Evolutionary conservation across 768 basidiomycete species (phyloP).

Genomic region (Gymnopilus junonius): DNA sequence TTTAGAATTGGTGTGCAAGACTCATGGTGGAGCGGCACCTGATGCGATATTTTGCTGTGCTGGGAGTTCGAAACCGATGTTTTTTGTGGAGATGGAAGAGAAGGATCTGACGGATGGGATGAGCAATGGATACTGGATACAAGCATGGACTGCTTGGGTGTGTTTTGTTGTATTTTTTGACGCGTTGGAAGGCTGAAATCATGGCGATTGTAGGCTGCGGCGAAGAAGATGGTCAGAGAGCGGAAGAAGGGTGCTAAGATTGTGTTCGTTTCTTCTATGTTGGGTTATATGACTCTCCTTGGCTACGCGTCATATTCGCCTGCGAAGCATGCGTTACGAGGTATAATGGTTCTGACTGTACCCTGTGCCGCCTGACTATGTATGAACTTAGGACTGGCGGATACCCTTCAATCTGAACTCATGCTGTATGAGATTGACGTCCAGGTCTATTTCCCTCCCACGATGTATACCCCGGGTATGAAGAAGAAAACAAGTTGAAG

Average conservation of each 20-base stretch:
- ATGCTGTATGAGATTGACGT: slow-evolving; percentile 77
- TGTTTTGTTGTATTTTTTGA: background rate
- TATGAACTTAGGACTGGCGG: slow-evolving; percentile 82
- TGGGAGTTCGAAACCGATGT: slow-evolving; percentile 70
- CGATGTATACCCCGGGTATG: slow-evolving; percentile 82
- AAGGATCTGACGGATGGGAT: slow-evolving; percentile 55
- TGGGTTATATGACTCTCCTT: slow-evolving; percentile 76
- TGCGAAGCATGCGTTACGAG: slow-evolving; percentile 84
- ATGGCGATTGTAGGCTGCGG: slow-evolving; percentile 55
- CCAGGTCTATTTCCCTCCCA: slow-evolving; percentile 83
- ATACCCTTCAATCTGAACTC: slow-evolving; percentile 80
- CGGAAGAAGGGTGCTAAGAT: slow-evolving; percentile 68
- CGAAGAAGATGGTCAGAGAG: slow-evolving; percentile 65
- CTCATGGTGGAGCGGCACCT: slow-evolving; percentile 62
- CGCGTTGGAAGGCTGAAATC: background rate
- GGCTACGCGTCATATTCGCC: slow-evolving; percentile 85
- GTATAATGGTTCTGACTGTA: too few relatives aligned
- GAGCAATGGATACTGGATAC: slow-evolving; percentile 50
- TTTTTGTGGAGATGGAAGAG: slow-evolving; percentile 73
- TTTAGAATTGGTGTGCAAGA: slow-evolving; percentile 59
- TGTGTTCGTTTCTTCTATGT: slow-evolving; percentile 73
- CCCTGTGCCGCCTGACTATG: too few relatives aligned
- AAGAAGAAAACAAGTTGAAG: slow-evolving; percentile 77
- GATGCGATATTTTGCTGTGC: slow-evolving; percentile 85
- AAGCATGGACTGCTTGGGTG: slow-evolving; percentile 64